These are phyloP conservation scores for Laburnicola sp. DNA, from an alignment of 2,329 filamentous ascomycete species.

Conservation along the genomic window DNA sequence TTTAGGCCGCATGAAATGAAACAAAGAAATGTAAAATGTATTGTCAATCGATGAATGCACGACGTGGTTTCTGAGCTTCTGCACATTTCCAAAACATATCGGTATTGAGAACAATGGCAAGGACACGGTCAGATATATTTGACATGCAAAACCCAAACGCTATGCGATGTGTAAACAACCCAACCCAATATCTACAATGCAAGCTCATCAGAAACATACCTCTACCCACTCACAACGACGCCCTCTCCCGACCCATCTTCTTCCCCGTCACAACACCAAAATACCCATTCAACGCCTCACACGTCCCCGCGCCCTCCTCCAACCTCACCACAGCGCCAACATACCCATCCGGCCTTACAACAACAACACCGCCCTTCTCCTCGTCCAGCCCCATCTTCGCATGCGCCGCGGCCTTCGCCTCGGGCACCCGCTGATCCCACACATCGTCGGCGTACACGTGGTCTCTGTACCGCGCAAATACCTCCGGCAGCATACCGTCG, in stretches of 20 bases:
- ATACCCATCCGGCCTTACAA: conserved; percentile 86
- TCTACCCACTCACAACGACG: conserved; percentile 27
- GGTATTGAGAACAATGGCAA: too few relatives aligned
- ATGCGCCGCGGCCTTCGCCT: conserved; percentile 75
- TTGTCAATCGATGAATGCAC: neutral
- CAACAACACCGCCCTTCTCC: conserved; percentile 74
- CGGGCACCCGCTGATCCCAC: conserved; percentile 69
- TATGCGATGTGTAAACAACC: neutral
- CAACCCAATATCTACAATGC: neutral
- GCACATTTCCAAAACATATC: too few relatives aligned
- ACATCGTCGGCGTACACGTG: conserved; percentile 87
- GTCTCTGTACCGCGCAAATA: conserved; percentile 75
- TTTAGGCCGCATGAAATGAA: conserved; percentile 13
- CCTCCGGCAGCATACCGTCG: conserved; percentile 66
- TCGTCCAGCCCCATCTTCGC: conserved; percentile 81
- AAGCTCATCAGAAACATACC: neutral
- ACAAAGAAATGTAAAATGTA: conserved; percentile 13
- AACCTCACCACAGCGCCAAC: conserved; percentile 75
- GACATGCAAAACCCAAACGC: neutral
- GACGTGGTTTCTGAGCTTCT: too few relatives aligned
- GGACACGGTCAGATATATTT: too few relatives aligned
- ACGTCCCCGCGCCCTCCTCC: conserved; percentile 74
- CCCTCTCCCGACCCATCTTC: conserved; percentile 49
- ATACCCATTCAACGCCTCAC: conserved; percentile 82
- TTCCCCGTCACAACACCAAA: conserved; percentile 74